These are phyloP conservation scores for Thymus mandschuricus DNA, from an alignment of 257 asterid genomes.

Conservation along the genomic window DNA sequence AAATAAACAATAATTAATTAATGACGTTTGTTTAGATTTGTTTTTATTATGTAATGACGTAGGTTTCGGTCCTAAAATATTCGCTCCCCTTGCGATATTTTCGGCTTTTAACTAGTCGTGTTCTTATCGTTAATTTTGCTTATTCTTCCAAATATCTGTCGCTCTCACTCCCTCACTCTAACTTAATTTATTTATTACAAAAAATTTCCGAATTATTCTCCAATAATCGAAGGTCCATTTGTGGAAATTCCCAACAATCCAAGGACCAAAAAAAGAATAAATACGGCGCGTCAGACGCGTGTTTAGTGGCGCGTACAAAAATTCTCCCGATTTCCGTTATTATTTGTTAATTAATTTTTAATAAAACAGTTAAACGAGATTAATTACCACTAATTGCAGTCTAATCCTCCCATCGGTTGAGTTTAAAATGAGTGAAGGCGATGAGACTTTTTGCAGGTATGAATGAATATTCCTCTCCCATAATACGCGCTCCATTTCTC, in stretches of 20 bases:
- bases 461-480: constrained; percentile 32
- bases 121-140: not conserved
- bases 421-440: constrained; percentile 24
- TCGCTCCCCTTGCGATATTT: not conserved
- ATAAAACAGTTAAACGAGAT: not conserved
- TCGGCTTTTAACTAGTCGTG: not conserved
- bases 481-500: constrained; percentile 71
- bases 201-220: no score
- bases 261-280: constrained; percentile 4
- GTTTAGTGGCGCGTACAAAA: constrained; percentile 40
- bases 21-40: no score
- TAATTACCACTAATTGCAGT: constrained; percentile 29
- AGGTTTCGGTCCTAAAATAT: not conserved
- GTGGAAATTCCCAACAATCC: not conserved
- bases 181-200: no score
- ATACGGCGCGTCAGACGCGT: constrained; percentile 35
- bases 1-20: no score
- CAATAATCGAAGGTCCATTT: no score
- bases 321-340: not conserved
- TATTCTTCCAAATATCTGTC: no score
- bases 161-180: no score
- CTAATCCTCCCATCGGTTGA: not conserved
- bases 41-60: not conserved
- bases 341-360: not conserved
- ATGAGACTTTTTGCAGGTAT: constrained; percentile 17